phyloP scores from a whole-genome alignment of 1,284 basidiomycete genomes.

The Apiotrichum porosum region DNA sequence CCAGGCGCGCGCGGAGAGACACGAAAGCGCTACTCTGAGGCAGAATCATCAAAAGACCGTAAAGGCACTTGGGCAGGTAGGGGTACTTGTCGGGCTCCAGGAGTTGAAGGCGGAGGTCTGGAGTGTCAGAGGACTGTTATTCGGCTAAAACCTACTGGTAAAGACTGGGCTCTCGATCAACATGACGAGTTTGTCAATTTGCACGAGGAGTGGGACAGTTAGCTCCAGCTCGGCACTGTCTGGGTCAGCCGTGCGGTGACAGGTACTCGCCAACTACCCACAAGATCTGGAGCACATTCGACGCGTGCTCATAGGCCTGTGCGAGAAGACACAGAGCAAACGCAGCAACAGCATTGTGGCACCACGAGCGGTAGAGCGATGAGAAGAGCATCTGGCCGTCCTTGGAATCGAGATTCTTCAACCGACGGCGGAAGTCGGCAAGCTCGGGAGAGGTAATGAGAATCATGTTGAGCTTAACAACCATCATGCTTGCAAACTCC shows the following conservation, averaged over 20 bases:
- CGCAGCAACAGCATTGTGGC: constrained; percentile 94
- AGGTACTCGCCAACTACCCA: constrained; percentile 50
- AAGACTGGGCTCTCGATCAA: constrained; percentile 97
- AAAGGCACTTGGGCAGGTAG: constrained; percentile 94
- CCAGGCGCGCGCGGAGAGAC: constrained; percentile 86
- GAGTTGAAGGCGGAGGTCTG: constrained; percentile 91
- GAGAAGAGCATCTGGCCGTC: constrained; percentile 89
- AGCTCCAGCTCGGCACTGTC: constrained; percentile 89
- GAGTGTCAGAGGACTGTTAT: neutral
- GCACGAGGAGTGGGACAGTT: constrained; percentile 88
- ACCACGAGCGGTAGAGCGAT: constrained; percentile 93
- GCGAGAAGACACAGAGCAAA: constrained; percentile 93
- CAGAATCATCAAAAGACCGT: constrained; percentile 93
- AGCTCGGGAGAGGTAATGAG: constrained; percentile 95
- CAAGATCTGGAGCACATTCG: constrained; percentile 95
- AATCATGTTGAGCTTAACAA: constrained; percentile 95
- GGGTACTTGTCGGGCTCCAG: constrained; percentile 96
- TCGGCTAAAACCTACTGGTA: constrained; percentile 64
- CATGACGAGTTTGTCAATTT: constrained; percentile 97
- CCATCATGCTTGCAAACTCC: constrained; percentile 94
- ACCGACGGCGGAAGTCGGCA: constrained; percentile 81
- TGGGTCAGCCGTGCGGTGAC: neutral
- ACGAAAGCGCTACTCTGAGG: constrained; percentile 97
- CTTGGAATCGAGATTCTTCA: constrained; percentile 91
- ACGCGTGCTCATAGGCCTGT: constrained; percentile 98